Base-by-base conservation (phyloP, 768 basidiomycete species). In the Gelatoporia subvermispora region DNA sequence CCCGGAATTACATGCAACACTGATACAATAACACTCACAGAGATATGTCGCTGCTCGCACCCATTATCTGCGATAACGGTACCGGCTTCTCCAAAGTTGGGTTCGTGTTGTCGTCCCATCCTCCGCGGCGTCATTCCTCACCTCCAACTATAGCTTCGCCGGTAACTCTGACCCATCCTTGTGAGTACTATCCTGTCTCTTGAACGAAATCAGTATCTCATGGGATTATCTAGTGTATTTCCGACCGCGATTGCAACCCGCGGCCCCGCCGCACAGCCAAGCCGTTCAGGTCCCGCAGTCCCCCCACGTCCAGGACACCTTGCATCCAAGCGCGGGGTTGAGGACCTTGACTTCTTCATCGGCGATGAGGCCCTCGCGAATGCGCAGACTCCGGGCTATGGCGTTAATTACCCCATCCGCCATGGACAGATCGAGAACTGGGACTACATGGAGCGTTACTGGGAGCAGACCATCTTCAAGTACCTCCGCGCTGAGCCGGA, bases 401-500 rank as follows among this genome's bases (percentile, higher is more conserved):
- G 88, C 20, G 80, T 99, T 3, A 87, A 93, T 68, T 98, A 97
- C 68, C 96, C 96, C 13, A 97, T 98, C 62, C 80, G 90, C 47
- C 96, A 98, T 62, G 95, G 95, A 21, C 86, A 90, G 86, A 95
- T 96, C 61, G 94, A 96, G 54, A 96, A 96, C 60, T 94, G 92
- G 92, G 92, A 94, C 66, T 84, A 96, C 57, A 98, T 98, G 94
- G 95, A 98, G 67, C 77, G 94, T 23, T 97, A 93, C 70, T 99
- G 96, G 96, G 93, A 96, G 67, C 95, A 99, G 75, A 91, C 88
- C 56, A 98, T 98, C 78, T 99, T 98, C 84, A 98, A 99, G 71
- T 98, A 98, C 72, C 77, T 99, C 52, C 79, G 95, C 48, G 94
- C 94, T 8, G 96, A 99, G 69, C 96, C 96, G 13, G 96, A 98